Percentiles rank a stretch among this genome's conserved stretches.
These are phyloP conservation scores for Lantana camara DNA, from an alignment of 257 asterid species.

Conservation along the genomic window DNA sequence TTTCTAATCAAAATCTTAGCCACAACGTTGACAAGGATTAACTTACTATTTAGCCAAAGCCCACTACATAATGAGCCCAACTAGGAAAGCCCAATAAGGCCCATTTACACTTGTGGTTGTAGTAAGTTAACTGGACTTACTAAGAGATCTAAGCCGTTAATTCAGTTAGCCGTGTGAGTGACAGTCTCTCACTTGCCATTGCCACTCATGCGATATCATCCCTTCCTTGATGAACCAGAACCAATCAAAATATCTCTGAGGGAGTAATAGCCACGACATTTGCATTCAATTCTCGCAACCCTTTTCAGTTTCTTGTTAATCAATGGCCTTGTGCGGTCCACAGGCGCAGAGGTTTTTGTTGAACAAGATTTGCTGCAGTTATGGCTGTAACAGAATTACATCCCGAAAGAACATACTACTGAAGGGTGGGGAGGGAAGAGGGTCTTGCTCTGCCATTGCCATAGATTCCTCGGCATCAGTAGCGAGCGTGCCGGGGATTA, in stretches of 20 bases:
- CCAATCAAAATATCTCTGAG: conserved; percentile 40
- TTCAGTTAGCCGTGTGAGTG: conserved; percentile 57
- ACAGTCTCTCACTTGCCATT: conserved; percentile 24
- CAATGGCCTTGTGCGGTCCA: conserved; percentile 69
- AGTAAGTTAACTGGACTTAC: conserved; percentile 32
- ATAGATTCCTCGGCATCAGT: conserved; percentile 67
- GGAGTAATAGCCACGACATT: conserved; percentile 1
- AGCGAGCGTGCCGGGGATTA: conserved; percentile 54
- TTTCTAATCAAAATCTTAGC: too few relatives aligned
- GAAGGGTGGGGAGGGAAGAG: conserved; percentile 48
- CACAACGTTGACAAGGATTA: too few relatives aligned
- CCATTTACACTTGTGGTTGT: conserved; percentile 26
- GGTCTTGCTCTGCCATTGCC: conserved; percentile 70
- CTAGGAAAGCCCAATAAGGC: neutral
- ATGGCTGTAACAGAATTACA: conserved; percentile 30
- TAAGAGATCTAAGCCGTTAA: conserved; percentile 59
- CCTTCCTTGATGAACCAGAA: conserved; percentile 44
- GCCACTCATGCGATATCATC: conserved; percentile 5
- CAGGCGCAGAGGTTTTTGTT: conserved; percentile 57
- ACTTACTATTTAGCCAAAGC: neutral
- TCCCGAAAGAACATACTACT: conserved; percentile 30
- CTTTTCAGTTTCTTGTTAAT: neutral
- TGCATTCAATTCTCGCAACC: conserved; percentile 12
- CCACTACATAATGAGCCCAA: neutral
- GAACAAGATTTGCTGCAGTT: conserved; percentile 50